Evolutionary conservation across 192 early-diverging fungal species (phyloP).

Genomic region (Coemansia sp.): DNA sequence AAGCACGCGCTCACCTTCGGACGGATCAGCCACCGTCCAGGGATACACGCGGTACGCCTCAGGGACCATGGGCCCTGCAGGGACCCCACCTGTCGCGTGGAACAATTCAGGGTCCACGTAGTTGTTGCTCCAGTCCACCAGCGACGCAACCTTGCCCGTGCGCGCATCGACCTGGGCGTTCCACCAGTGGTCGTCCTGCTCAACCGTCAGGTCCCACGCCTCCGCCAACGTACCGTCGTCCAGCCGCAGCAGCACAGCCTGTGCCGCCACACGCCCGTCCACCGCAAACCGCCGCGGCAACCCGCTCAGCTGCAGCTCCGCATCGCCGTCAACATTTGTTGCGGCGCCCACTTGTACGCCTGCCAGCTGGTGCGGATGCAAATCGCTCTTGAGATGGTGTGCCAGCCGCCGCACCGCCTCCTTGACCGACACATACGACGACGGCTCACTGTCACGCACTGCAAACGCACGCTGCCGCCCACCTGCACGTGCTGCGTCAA

Average conservation of each 20-base stretch:
- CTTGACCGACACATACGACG: slow-evolving; percentile 53
- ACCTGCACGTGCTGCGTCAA: background rate
- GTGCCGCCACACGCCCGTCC: slow-evolving; percentile 26
- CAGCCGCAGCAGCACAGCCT: slow-evolving; percentile 31
- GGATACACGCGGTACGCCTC: slow-evolving; percentile 64
- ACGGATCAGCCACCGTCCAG: slow-evolving; percentile 59
- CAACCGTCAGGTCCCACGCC: slow-evolving; percentile 64
- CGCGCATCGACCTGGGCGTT: slow-evolving; percentile 52
- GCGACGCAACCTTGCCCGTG: slow-evolving; percentile 53
- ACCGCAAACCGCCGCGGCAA: slow-evolving; percentile 27
- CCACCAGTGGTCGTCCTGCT: slow-evolving; percentile 61
- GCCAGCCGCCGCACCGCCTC: slow-evolving; percentile 67
- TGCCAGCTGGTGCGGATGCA: slow-evolving; percentile 46
- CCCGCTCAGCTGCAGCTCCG: slow-evolving; percentile 30
- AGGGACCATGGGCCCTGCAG: background rate
- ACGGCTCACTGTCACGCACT: slow-evolving; percentile 12
- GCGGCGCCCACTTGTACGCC: slow-evolving; percentile 21
- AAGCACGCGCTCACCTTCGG: slow-evolving; percentile 50
- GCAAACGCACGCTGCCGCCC: slow-evolving; percentile 13
- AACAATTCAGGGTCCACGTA: slow-evolving; percentile 18
- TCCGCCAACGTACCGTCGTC: slow-evolving; percentile 47
- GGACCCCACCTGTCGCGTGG: no score
- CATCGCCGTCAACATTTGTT: slow-evolving; percentile 32
- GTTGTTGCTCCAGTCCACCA: slow-evolving; percentile 64
- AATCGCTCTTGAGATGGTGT: slow-evolving; percentile 56